Base-by-base conservation (phyloP, 306 rosid species). In the Mimosa bimucronata region DNA sequence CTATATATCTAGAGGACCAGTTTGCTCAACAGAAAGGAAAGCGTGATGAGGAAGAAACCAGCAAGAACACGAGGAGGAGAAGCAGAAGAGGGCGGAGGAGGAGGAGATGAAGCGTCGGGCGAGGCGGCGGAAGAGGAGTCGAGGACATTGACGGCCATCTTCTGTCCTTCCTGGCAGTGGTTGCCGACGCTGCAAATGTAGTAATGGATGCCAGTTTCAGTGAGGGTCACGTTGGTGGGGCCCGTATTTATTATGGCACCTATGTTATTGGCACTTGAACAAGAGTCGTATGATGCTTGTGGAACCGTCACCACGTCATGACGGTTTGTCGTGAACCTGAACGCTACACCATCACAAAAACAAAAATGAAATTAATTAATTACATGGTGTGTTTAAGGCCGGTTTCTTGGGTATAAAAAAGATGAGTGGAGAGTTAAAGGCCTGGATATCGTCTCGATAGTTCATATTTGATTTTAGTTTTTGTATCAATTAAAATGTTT, bases 291-390 rank as follows among this genome's bases (percentile, higher is more conserved):
- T 21, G 81, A 79, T 4, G 2, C 66, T 64, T 76, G 77, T 2
- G 84, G 30, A 38, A 79, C 79, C 13, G 23, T 13, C 0, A 52
- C 13, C 8, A 84, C 81, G n/a, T 84, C 61, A 29, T 79, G 87
- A 3, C 0, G 0, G 6, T 16, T 16, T 18, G 66, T 50, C 37
- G 2, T 0, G 18, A 84, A 84, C 9, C 75, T 31, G 29, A 84
- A 84, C 8, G 0, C 86, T 83, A 6, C 10, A 58, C 16, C 8
- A 26, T 34, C 26, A 61, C 0, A 4, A 26, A 3, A 3, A 9
- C 5, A 28, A 5, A 60, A 64, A 64, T 5, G 14, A 9, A 14
- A 53, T 7, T 7, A 50, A 18, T 50, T 18, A 50, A 5, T 48
- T 4, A 48, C 7, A 45, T 45, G 10, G 10, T 41, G 7, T 9